A percentile compares a stretch with the other conserved stretches of the same genome.
phyloP scores from a whole-genome alignment of 2,329 filamentous ascomycete genomes.

The Graphiopsis chlorocephala region DNA sequence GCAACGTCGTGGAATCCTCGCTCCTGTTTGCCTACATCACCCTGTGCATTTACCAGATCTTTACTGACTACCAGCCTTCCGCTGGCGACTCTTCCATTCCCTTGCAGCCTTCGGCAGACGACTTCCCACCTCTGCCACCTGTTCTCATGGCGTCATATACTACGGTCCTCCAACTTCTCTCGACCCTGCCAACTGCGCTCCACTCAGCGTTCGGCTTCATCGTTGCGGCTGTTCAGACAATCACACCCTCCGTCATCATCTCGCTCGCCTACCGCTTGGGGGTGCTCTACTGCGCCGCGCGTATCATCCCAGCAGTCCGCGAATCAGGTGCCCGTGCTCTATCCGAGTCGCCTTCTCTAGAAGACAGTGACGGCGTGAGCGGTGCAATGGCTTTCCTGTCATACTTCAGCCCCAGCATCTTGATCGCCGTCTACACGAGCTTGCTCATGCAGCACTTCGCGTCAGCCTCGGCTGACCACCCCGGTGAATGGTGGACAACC shows the following conservation, averaged over 20 bases:
- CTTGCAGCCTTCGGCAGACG: constrained; percentile 63
- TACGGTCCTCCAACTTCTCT: constrained; percentile 79
- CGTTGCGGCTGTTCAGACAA: constrained; percentile 88
- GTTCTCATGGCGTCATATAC: constrained; percentile 99
- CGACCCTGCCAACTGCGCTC: constrained; percentile 77
- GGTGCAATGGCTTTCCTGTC: constrained; percentile 78
- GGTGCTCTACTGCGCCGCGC: constrained; percentile 90
- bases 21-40: constrained; percentile 95
- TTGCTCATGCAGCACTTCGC: constrained; percentile 94
- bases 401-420: constrained; percentile 91
- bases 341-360: constrained; percentile 78
- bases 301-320: constrained; percentile 90
- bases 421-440: constrained; percentile 96
- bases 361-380: constrained; percentile 79
- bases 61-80: constrained; percentile 93
- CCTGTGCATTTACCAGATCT: constrained; percentile 98
- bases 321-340: constrained; percentile 81
- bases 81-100: constrained; percentile 50
- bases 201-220: constrained; percentile 83
- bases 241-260: constrained; percentile 93
- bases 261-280: constrained; percentile 90
- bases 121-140: constrained; percentile 92
- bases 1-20: constrained; percentile 92
- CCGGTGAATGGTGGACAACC: constrained; percentile 75
- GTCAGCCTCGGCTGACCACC: constrained; percentile 58